These are phyloP conservation scores for Potentilla sterilis DNA, from an alignment of 306 rosid species.

Conservation along the genomic window DNA sequence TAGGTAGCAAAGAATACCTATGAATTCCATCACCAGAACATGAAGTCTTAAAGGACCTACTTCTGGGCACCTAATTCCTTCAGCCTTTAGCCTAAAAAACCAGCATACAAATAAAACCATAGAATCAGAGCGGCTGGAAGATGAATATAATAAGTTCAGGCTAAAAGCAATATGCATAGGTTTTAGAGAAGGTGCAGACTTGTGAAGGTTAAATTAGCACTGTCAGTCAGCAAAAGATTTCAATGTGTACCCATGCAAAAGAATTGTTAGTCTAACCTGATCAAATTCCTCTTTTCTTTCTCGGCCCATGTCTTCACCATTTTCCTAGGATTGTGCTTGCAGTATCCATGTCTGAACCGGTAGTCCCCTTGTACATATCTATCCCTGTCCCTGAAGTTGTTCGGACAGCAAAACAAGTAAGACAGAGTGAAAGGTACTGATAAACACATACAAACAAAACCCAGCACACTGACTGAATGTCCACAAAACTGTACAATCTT, in stretches of 20 bases:
- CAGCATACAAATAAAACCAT: not conserved
- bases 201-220: not conserved
- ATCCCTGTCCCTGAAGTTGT: constrained; percentile 81
- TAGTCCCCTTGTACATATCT: constrained; percentile 91
- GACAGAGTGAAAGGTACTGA: constrained; percentile 13
- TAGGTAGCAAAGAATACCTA: constrained; percentile 46
- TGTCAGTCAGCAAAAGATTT: not conserved
- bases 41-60: constrained; percentile 60
- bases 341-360: constrained; percentile 81
- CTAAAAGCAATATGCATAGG: not conserved
- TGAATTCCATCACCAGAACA: constrained; percentile 89
- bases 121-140: not conserved
- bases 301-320: constrained; percentile 99
- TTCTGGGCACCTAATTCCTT: constrained; percentile 79
- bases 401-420: constrained; percentile 3
- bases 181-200: not conserved
- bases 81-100: constrained; percentile 67
- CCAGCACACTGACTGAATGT: not conserved
- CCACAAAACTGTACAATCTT: not conserved
- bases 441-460: not conserved
- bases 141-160: not conserved
- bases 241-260: not conserved
- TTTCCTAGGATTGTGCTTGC: constrained; percentile 89
- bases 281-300: constrained; percentile 88
- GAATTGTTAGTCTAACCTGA: constrained; percentile 46